phyloP scores from a whole-genome alignment of 225 moss, liverwort and hornwort species.

The Physcomitrium patens region DNA sequence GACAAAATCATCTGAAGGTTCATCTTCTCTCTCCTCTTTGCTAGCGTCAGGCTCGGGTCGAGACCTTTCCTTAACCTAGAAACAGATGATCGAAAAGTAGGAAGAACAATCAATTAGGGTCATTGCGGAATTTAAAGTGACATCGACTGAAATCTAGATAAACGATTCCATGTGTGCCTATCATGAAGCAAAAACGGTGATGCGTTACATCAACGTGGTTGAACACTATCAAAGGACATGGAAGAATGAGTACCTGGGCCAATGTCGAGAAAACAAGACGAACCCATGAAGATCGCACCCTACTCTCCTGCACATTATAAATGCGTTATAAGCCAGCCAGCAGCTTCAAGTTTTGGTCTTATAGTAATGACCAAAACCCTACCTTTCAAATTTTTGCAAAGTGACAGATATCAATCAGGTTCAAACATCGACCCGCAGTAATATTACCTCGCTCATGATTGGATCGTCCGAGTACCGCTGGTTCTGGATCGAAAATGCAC shows the following conservation, averaged over 20 bases:
- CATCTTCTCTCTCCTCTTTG: slow-evolving; percentile 45
- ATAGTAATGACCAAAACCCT: neutral
- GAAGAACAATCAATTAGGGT: neutral
- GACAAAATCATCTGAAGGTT: slow-evolving; percentile 81
- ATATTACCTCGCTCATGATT: slow-evolving; percentile 66
- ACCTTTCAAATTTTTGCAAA: too few species aligned
- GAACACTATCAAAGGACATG: neutral
- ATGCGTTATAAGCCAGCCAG: slow-evolving; percentile 8
- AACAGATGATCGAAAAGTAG: slow-evolving; percentile 20
- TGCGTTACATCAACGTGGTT: slow-evolving; percentile 11
- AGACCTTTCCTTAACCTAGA: slow-evolving; percentile 49
- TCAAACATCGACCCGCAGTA: neutral
- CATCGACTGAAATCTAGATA: neutral
- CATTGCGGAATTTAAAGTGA: slow-evolving; percentile 14
- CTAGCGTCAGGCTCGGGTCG: slow-evolving; percentile 35
- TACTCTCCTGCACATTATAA: slow-evolving; percentile 71
- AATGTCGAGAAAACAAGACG: slow-evolving; percentile 86
- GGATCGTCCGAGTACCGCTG: slow-evolving; percentile 76
- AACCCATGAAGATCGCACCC: slow-evolving; percentile 94
- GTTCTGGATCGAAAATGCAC: slow-evolving; percentile 78
- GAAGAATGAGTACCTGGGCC: slow-evolving; percentile 53
- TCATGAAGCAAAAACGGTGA: slow-evolving; percentile 14
- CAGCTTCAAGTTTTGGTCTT: neutral
- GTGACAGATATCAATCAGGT: too few species aligned
- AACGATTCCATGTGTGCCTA: slow-evolving; percentile 22